Base-by-base conservation (phyloP, 768 basidiomycete genomes). In the Lentinula lateritia region DNA sequence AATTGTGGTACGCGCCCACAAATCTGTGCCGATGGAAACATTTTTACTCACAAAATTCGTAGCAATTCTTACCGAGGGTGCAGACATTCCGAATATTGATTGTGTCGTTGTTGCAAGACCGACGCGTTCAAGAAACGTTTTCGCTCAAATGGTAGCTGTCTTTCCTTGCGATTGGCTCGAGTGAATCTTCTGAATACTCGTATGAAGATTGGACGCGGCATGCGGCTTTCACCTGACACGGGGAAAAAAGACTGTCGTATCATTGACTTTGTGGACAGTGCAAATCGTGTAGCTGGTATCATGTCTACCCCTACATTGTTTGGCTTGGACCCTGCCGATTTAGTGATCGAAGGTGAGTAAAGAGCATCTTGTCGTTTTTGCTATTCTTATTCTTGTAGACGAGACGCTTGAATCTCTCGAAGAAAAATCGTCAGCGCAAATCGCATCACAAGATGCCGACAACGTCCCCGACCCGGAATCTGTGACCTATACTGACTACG, bases 81-180 rank as follows among this genome's bases (percentile, higher is more conserved):
- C 94, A 18, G 95, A 98, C 75, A 93, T 98, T 56, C 95, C 95
- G 2, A 92, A 92, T 62, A 90, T 97, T 59, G 95, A 98, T 67
- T 97, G 95, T 64, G 82, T 98, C 8, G 71, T 98, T 38, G 76
- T 98, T 18, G 93, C 91, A 15, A 81, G 93, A 18, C 95, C 95
- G 16, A 98, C 95, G 1, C 82, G 90, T 28, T 96, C 94, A 12
- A 81, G 86, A 38, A 98, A 96, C 70, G 73, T 96, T 10, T 93
- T 95, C 68, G 85, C 92, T 16, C 95, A 98, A 68, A 97, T 98
- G 93, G 93, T 93, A 61, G 38, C 78, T 36, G 41, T 32, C 41
- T 28, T 50, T 34, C 43, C n/a, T 23, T 23, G 39, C 61, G 41
- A 34, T 52, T 56, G n/a, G 60, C n/a, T 35, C 38, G 10, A 12